These are phyloP conservation scores for Rubroshorea leprosula DNA, from an alignment of 345 rosid genomes.

Conservation along the genomic window DNA sequence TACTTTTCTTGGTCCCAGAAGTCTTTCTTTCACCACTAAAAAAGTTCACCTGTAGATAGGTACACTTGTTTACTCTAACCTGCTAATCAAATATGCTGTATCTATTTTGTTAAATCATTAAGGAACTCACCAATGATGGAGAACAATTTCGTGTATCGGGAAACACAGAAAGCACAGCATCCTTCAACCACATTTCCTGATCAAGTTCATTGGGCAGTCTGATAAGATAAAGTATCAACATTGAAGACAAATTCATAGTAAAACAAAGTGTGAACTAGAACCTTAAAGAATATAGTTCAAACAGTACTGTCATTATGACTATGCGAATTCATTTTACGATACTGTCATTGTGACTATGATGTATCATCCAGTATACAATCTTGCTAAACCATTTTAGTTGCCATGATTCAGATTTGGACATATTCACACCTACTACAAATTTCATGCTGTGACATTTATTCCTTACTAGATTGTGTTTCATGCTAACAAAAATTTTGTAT, in stretches of 20 bases:
- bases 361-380: slow-evolving; percentile 5
- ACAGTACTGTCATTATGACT: neutral
- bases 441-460: neutral
- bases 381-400: neutral
- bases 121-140: slow-evolving; percentile 66
- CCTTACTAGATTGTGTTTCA: neutral
- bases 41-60: slow-evolving; percentile 52
- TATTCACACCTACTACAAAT: neutral
- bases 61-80: slow-evolving; percentile 17
- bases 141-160: slow-evolving; percentile 83
- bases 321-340: no score
- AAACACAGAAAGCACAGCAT: slow-evolving; percentile 66
- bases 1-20: slow-evolving; percentile 42
- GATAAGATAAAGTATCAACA: slow-evolving; percentile 28
- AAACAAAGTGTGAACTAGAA: slow-evolving; percentile 8
- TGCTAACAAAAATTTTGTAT: neutral
- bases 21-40: slow-evolving; percentile 54
- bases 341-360: no score
- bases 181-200: slow-evolving; percentile 91
- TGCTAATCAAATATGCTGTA: neutral
- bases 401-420: neutral
- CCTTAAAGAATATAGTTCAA: slow-evolving; percentile 7
- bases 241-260: slow-evolving; percentile 14
- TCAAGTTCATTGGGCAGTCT: slow-evolving; percentile 31
- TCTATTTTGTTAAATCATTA: slow-evolving; percentile 7